These are phyloP conservation scores for Urochloa ruziziensis DNA, from an alignment of 176 grass and related monocot genomes.

Conservation along the genomic window DNA sequence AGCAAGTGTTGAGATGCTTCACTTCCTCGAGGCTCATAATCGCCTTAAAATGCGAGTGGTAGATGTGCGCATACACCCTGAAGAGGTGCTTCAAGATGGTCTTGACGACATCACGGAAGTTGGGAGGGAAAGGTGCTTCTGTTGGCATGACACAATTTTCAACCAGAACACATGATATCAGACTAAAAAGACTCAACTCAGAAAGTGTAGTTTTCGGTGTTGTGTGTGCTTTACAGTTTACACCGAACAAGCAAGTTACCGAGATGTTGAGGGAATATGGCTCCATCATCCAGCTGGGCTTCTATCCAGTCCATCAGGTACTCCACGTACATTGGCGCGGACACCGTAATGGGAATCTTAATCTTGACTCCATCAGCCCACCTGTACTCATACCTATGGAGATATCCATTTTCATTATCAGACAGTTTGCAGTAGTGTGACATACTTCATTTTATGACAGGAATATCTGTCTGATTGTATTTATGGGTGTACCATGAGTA, in stretches of 20 bases:
- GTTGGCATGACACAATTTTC: neutral
- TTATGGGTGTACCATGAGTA: neutral
- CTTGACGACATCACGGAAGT: constrained; percentile 69
- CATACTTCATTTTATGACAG: neutral
- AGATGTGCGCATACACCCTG: constrained; percentile 84
- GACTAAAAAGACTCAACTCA: neutral
- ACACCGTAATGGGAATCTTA: constrained; percentile 77
- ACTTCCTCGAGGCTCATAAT: constrained; percentile 82
- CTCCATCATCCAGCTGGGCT: constrained; percentile 66
- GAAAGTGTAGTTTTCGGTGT: neutral
- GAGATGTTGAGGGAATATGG: constrained; percentile 80
- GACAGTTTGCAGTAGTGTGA: neutral
- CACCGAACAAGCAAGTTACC: constrained; percentile 40
- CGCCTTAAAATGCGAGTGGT: constrained; percentile 89
- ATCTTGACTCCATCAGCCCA: constrained; percentile 91
- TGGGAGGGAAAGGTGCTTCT: constrained; percentile 85
- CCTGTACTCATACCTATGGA: constrained; percentile 81
- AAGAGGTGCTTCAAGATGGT: constrained; percentile 90
- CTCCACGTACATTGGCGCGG: constrained; percentile 87
- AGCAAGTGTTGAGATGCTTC: constrained; percentile 95
- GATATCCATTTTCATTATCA: neutral
- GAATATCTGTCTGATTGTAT: neutral
- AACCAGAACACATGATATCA: neutral
- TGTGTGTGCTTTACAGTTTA: neutral
- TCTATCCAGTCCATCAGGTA: constrained; percentile 96